Conservation (phyloP, 805 yeast species). For the Wickerhamiella slavikovae region DNA sequence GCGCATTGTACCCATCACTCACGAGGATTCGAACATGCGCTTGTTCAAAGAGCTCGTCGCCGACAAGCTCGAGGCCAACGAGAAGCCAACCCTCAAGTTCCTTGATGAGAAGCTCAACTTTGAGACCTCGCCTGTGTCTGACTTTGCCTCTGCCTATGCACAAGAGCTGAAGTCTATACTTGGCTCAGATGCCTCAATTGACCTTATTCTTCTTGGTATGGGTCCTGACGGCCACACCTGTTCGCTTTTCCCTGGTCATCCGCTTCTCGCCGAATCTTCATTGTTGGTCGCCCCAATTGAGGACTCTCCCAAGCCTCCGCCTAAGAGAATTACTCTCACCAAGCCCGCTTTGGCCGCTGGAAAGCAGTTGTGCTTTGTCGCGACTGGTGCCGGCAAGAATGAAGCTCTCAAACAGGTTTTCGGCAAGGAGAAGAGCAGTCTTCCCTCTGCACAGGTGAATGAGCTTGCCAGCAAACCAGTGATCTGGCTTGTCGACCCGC, state of each 20-base stretch:
- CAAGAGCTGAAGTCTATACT: conserved; percentile 30
- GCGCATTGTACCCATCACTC: conserved; percentile 64
- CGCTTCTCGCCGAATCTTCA: conserved; percentile 32
- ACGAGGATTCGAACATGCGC: conserved; percentile 74
- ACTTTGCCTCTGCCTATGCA: conserved; percentile 46
- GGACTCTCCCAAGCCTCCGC: conserved; percentile 88
- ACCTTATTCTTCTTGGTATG: conserved; percentile 63
- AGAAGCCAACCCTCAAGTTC: conserved; percentile 8
- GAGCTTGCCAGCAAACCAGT: conserved; percentile 29
- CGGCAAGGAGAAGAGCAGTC: conserved; percentile 19
- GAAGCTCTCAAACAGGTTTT: conserved; percentile 52
- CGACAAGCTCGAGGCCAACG: conserved; percentile 17
- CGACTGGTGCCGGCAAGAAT: conserved; percentile 76
- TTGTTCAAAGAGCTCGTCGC: conserved; percentile 47
- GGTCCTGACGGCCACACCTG: conserved; percentile 97
- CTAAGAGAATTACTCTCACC: conserved; percentile 73
- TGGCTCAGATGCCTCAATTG: conserved; percentile 20
- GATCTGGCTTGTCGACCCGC: conserved; percentile 65
- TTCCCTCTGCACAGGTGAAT: conserved; percentile 61
- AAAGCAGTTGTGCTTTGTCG: conserved; percentile 49
- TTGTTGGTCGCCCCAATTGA: conserved; percentile 40
- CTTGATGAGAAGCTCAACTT: conserved; percentile 39
- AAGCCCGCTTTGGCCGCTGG: conserved; percentile 48
- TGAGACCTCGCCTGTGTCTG: conserved; percentile 30
- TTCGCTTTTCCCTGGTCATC: conserved; percentile 76